A percentile compares a stretch with the other conserved stretches of the same genome.
Conservation (phyloP, 495 filamentous ascomycete genomes). For the Penicillium arizonense region DNA sequence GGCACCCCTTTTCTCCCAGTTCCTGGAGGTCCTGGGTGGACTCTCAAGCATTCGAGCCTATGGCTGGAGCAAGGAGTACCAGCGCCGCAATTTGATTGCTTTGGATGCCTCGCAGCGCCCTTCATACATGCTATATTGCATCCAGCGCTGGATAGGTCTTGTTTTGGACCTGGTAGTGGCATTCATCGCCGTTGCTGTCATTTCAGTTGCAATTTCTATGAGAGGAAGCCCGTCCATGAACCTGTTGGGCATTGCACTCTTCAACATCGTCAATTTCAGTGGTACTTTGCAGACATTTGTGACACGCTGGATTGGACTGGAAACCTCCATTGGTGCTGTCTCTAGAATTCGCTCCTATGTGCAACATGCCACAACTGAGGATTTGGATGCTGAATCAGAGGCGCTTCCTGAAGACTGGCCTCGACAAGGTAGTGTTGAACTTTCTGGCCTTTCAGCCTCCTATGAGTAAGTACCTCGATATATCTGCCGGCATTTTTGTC, state of each 20-base stretch:
- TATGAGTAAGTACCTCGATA: slow-evolving; percentile 16
- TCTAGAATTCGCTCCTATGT: slow-evolving; percentile 23
- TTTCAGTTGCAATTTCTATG: slow-evolving; percentile 21
- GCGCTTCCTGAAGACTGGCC: slow-evolving; percentile 21
- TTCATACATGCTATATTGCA: slow-evolving; percentile 58
- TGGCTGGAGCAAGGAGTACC: slow-evolving; percentile 58
- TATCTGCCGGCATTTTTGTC: background rate
- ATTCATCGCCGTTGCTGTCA: slow-evolving; percentile 55
- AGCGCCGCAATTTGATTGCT: slow-evolving; percentile 54
- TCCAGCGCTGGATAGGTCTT: slow-evolving; percentile 70
- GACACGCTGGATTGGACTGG: slow-evolving; percentile 23
- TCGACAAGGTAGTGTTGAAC: slow-evolving; percentile 15
- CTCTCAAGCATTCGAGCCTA: slow-evolving; percentile 71
- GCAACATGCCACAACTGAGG: slow-evolving; percentile 15
- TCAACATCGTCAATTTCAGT: slow-evolving; percentile 33
- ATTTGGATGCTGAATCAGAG: slow-evolving; percentile 16
- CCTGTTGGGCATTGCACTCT: slow-evolving; percentile 29
- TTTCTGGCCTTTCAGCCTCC: slow-evolving; percentile 21
- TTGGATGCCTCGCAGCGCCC: slow-evolving; percentile 57
- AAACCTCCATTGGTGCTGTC: slow-evolving; percentile 33
- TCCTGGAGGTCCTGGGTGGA: slow-evolving; percentile 63
- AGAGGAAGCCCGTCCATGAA: slow-evolving; percentile 15
- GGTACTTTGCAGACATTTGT: slow-evolving; percentile 21
- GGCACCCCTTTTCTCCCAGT: slow-evolving; percentile 69
- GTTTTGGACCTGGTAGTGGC: slow-evolving; percentile 60